Conservation (phyloP, 2,329 filamentous ascomycete genomes). For the Fonsecaea erecta region DNA sequence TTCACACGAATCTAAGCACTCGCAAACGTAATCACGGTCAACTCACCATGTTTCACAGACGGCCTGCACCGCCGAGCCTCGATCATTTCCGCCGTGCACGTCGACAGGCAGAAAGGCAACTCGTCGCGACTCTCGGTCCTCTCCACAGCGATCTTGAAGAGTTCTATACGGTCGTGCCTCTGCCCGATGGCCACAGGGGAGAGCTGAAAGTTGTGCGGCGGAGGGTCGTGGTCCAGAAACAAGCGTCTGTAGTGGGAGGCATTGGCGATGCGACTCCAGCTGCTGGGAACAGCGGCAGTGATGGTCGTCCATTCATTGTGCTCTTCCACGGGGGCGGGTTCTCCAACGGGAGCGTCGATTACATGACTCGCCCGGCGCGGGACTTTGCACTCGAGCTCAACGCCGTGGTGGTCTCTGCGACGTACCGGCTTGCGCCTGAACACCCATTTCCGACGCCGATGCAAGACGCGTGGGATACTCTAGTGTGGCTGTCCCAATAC, state of each 20-base stretch:
- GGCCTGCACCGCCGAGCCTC: background rate
- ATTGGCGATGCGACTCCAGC: background rate
- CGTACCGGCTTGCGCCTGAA: conserved; percentile 41
- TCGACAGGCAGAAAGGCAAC: conserved; percentile 5
- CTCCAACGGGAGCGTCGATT: conserved; percentile 12
- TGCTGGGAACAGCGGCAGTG: background rate
- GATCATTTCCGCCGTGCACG: conserved; percentile 6
- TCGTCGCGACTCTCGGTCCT: conserved; percentile 10
- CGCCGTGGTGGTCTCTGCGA: conserved; percentile 34
- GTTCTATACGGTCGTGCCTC: conserved; percentile 9
- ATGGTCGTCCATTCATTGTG: conserved; percentile 7
- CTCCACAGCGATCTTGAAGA: conserved; percentile 4
- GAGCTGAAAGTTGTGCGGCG: conserved; percentile 12
- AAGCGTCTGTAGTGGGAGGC: background rate
- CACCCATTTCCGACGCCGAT: conserved; percentile 36
- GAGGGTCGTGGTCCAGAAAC: background rate
- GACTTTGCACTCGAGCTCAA: conserved; percentile 8
- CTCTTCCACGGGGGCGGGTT: conserved; percentile 18
- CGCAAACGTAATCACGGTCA: background rate
- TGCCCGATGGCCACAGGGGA: conserved; percentile 9
- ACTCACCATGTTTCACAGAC: conserved; percentile 9
- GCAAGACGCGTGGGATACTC: conserved; percentile 38
- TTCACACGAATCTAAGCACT: too few species aligned
- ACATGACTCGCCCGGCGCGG: conserved; percentile 3
- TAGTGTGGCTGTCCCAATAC: conserved; percentile 22